A percentile compares a stretch with the other conserved stretches of the same genome.
Conservation (phyloP, 352 stramenopile species). For the Pythium myriotylum region DNA sequence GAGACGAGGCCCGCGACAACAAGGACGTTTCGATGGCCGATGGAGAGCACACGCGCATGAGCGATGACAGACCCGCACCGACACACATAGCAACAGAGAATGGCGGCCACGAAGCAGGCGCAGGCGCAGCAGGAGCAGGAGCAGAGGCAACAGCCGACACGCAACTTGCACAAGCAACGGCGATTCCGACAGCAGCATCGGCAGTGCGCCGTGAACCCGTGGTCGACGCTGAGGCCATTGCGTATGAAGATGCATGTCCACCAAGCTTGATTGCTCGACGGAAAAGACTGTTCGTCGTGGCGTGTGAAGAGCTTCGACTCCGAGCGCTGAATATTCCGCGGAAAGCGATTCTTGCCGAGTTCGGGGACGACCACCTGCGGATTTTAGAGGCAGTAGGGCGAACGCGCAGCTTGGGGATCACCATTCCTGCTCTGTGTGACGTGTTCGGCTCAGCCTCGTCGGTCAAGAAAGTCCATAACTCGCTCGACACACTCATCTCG, state of each 20-base stretch:
- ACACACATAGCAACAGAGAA: background rate
- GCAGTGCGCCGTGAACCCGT: conserved; percentile 15
- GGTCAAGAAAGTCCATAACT: conserved; percentile 79
- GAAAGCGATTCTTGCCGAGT: conserved; percentile 62
- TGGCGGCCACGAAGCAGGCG: background rate
- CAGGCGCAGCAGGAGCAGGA: background rate
- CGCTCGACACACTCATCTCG: conserved; percentile 76
- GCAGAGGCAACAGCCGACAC: background rate
- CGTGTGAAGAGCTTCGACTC: conserved; percentile 65
- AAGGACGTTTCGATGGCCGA: too few species aligned
- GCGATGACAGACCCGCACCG: background rate
- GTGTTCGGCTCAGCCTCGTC: conserved; percentile 35
- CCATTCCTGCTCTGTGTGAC: conserved; percentile 46
- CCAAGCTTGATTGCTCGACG: background rate
- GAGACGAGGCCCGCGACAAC: too few species aligned
- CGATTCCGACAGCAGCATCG: conserved; percentile 7
- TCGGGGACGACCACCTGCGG: conserved; percentile 57
- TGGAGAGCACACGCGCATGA: too few species aligned
- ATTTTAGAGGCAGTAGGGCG: conserved; percentile 71
- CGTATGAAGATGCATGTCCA: conserved; percentile 19
- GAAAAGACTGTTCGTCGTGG: conserved; percentile 40
- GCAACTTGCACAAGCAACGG: background rate
- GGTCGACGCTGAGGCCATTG: conserved; percentile 9
- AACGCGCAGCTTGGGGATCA: conserved; percentile 52
- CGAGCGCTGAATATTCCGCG: conserved; percentile 71